phyloP scores from a whole-genome alignment of 495 filamentous ascomycete species.

The Aspergillus panamensis region DNA sequence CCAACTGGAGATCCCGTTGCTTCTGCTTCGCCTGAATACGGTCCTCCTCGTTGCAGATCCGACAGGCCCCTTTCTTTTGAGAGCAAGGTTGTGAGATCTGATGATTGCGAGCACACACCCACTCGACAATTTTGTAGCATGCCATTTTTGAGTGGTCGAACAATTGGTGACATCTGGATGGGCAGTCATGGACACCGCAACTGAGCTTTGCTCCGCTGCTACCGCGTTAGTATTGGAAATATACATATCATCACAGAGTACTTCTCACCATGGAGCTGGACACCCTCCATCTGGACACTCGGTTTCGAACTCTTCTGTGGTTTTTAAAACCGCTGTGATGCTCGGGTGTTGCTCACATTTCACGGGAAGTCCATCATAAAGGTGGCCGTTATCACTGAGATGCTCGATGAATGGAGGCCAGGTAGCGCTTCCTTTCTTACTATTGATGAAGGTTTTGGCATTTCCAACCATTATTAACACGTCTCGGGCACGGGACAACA shows the following conservation, averaged over 20 bases:
- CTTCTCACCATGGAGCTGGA: slow-evolving; percentile 56
- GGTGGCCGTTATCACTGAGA: slow-evolving; percentile 49
- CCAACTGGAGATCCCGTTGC: slow-evolving; percentile 51
- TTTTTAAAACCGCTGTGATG: slow-evolving; percentile 40
- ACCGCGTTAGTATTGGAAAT: background rate
- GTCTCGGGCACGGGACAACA: slow-evolving; percentile 66
- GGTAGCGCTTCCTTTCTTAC: slow-evolving; percentile 53
- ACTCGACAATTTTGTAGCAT: slow-evolving; percentile 48
- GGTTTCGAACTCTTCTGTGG: slow-evolving; percentile 54
- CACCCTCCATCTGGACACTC: slow-evolving; percentile 75
- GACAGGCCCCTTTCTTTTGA: slow-evolving; percentile 18
- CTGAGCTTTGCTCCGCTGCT: slow-evolving; percentile 52
- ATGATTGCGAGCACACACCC: slow-evolving; percentile 54
- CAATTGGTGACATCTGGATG: slow-evolving; percentile 60
- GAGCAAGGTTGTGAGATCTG: slow-evolving; percentile 38
- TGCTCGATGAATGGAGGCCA: slow-evolving; percentile 60
- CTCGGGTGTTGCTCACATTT: slow-evolving; percentile 64
- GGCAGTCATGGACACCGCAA: slow-evolving; percentile 62
- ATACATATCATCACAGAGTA: background rate
- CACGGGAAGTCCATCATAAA: slow-evolving; percentile 70
- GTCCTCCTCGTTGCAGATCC: slow-evolving; percentile 47
- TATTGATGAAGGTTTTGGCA: slow-evolving; percentile 60
- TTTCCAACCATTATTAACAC: slow-evolving; percentile 71
- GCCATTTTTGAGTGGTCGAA: slow-evolving; percentile 62
- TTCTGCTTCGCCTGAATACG: slow-evolving; percentile 33